phyloP scores from a whole-genome alignment of 2,329 filamentous ascomycete genomes.

The Purpureocillium lavendulum region DNA sequence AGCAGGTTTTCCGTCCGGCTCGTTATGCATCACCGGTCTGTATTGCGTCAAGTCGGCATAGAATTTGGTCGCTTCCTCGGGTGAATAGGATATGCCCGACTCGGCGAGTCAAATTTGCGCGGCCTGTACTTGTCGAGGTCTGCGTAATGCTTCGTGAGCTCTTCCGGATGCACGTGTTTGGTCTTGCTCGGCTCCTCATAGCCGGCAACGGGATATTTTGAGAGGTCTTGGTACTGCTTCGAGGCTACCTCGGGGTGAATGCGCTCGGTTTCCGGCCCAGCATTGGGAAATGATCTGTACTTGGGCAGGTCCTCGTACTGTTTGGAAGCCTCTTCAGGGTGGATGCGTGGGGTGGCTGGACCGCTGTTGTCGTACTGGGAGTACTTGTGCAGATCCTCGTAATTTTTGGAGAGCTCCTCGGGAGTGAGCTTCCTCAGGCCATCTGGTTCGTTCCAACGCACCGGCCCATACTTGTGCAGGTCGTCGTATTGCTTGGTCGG shows the following conservation, averaged over 20 bases:
- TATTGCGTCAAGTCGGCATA: constrained; percentile 35
- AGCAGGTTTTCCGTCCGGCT: constrained; percentile 21
- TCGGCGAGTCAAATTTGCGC: constrained; percentile 17
- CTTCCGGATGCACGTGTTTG: constrained; percentile 26
- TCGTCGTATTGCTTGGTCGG: constrained; percentile 30
- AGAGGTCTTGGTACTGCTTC: constrained; percentile 24
- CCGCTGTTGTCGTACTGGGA: constrained; percentile 19
- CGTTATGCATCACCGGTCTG: constrained; percentile 24
- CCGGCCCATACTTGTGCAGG: constrained; percentile 24
- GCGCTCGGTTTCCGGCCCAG: constrained; percentile 11
- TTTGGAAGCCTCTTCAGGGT: constrained; percentile 27
- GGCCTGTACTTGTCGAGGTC: constrained; percentile 34
- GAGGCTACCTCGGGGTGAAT: constrained; percentile 21
- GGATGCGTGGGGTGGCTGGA: constrained; percentile 11
- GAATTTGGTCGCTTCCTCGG: constrained; percentile 26
- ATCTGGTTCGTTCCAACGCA: constrained; percentile 28
- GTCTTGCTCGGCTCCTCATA: constrained; percentile 17
- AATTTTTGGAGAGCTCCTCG: constrained; percentile 31
- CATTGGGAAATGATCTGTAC: constrained; percentile 20
- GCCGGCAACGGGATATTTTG: constrained; percentile 20
- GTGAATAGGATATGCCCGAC: constrained; percentile 16
- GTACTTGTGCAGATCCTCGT: constrained; percentile 15
- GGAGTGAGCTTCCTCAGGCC: constrained; percentile 18
- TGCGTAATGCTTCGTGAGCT: constrained; percentile 27
- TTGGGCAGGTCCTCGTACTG: constrained; percentile 25